Conservation (phyloP, 2,329 filamentous ascomycete genomes). For the Fonsecaea pedrosoi region DNA sequence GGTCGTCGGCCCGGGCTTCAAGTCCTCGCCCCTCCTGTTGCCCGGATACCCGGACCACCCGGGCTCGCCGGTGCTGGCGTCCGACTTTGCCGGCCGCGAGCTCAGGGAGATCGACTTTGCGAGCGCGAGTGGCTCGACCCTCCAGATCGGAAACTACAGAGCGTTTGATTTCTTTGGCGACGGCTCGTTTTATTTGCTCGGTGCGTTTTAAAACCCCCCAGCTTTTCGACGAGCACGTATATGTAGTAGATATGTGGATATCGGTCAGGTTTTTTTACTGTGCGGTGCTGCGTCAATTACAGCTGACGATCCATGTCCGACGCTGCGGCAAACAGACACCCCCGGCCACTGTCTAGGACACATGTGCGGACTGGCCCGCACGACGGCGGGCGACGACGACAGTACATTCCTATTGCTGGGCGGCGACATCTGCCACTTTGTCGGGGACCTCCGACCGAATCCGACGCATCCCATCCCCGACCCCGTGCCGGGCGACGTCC, state of each 20-base stretch:
- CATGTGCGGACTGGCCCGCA: conserved; percentile 57
- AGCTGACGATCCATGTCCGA: neutral
- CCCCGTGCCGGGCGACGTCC: conserved; percentile 12
- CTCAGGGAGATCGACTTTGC: conserved; percentile 36
- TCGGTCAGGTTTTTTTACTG: too few species aligned
- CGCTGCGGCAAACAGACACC: conserved; percentile 38
- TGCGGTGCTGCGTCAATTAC: too few species aligned
- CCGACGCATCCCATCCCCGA: conserved; percentile 41
- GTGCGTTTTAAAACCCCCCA: conserved; percentile 40
- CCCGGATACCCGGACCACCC: conserved; percentile 56
- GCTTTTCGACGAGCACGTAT: too few species aligned
- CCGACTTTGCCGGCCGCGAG: conserved; percentile 43
- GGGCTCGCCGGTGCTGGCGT: conserved; percentile 46
- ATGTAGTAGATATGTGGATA: too few species aligned
- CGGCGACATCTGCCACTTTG: conserved; percentile 57
- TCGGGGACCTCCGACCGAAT: conserved; percentile 43
- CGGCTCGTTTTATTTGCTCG: conserved; percentile 51
- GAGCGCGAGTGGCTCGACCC: neutral
- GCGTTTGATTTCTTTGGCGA: conserved; percentile 53
- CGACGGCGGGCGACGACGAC: conserved; percentile 47
- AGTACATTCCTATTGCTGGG: conserved; percentile 47
- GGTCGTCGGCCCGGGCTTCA: conserved; percentile 62
- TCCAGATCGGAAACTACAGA: conserved; percentile 48
- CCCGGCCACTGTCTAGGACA: conserved; percentile 59
- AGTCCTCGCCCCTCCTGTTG: conserved; percentile 47